Evolutionary conservation across 306 rosid species (phyloP), one percentile per base, ranked within the genome.

Genomic region (Castanospermum australe): DNA sequence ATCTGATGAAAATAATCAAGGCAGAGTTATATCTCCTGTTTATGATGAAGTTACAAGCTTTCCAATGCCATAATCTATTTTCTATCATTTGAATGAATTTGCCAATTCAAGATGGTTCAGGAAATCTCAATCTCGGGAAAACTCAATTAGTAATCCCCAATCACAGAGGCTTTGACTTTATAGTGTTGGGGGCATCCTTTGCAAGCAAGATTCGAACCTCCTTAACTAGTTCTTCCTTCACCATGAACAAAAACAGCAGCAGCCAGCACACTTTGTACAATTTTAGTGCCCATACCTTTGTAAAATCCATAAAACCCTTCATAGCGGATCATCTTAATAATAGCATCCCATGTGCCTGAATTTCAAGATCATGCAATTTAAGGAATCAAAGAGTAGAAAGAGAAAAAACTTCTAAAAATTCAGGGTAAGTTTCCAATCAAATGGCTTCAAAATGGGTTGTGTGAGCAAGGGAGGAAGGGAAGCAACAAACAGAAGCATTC

Each of bases 211-310:
- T 81, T 42, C 93, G 96, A 36, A 77, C 77, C 36, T 89, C 89
- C 65, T 22, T 83, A 68, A 91, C 96, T 28, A 92, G 93, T 87
- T 95, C 98, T 89, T 95, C 99, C 90, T 92, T 95, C 56, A 93
- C 84, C 97, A 89, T 93, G 86, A 95, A 95, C 61, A 95, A 85
- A 85, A 80, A 95, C 94, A 35, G 99, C 96, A 45, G 98, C 99
- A n/a, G 98, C 99, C 39, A 95, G 90, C 44, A 95, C 99, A 71
- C 99, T 93, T 56, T 92, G 97, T 45, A 83, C 94, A 56, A 95
- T 88, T 89, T 93, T 95, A 39, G 98, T 93, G 76, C 94, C 83
- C 96, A 95, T 95, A 28, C 99, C 99, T 82, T 91, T 93, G 93
- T 92, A 95, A 78, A 95, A 95, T 52, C 96, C 98, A 56, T 84